Base-by-base conservation (phyloP, 768 basidiomycete genomes). In the Clathrus columnatus region DNA sequence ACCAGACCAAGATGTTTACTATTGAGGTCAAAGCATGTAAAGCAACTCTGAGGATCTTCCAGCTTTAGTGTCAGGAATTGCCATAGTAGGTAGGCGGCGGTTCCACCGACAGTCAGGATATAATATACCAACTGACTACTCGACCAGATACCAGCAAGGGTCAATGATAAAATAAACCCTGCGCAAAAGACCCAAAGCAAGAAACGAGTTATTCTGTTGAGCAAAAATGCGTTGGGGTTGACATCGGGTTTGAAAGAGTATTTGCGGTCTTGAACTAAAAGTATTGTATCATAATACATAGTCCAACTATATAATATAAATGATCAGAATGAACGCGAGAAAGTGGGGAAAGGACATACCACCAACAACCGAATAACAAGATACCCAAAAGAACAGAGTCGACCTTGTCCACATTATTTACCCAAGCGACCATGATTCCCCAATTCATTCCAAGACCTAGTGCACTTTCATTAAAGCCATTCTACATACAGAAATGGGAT, bases 271-370 rank as follows among this genome's bases (percentile, higher is more conserved):
- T 76, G 61, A 60, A 75, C 75, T 8, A 75, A 75, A 61, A 76
- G 76, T 60, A 76, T 75, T 4, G 73, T 73, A 59, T 77, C 76
- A 61, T 76, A 77, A 24, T 73, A 68, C 49, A 77, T 65, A 32
- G 73, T 71, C 72, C 74, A 76, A 21, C 69, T 66, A 24, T 70
- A 32, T 29, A 41, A 36, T 30, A n/a, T n/a, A 41, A 32, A 50
- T 36, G 50, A 29, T 23, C 20, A 21, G 6, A 32, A 30, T 20
- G 29, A 51, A 17, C 28, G 18, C 50, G 26, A 30, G 16, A 17
- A 30, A 21, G 21, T 11, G 27, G 11, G 26, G 23, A 51, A 24
- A 20, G 28, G 6, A n/a, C 48, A 21, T 32, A 51, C 50, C 50
- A 51, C 50, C 50, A 32, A 21, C 30, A 11, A 20, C 27, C 50